Evolutionary conservation across 371 early-diverging fungal genomes (phyloP).

Genomic region (Mortierella polycephala): DNA sequence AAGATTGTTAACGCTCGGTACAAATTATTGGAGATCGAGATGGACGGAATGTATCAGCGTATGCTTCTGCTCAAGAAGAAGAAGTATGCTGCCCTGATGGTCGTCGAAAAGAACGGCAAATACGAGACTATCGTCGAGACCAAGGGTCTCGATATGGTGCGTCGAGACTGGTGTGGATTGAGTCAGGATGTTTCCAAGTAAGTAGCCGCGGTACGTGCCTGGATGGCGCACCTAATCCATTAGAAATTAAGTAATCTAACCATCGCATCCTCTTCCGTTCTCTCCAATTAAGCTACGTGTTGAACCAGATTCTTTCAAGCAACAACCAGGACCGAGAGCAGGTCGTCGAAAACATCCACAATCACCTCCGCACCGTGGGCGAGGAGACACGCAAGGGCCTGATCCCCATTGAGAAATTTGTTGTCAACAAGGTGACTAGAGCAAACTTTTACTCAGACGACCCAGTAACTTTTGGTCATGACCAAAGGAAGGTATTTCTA

Average conservation of each 20-base stretch:
- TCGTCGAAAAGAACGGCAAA: constrained; percentile 76
- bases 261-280: neutral
- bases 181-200: constrained; percentile 89
- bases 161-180: constrained; percentile 98
- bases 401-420: constrained; percentile 86
- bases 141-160: constrained; percentile 98
- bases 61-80: constrained; percentile 99
- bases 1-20: constrained; percentile 93
- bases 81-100: constrained; percentile 96
- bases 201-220: constrained; percentile 14
- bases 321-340: constrained; percentile 76
- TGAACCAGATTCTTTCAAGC: constrained; percentile 80
- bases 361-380: constrained; percentile 75
- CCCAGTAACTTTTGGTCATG: too few species aligned
- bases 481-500: too few species aligned
- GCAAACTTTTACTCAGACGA: too few species aligned
- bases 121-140: constrained; percentile 81
- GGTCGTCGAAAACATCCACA: constrained; percentile 80
- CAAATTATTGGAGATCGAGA: constrained; percentile 95
- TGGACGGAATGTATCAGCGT: constrained; percentile 96
- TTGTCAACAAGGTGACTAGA: constrained; percentile 88
- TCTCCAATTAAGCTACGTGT: constrained; percentile 64
- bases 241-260: neutral
- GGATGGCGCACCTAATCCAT: too few species aligned
- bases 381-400: constrained; percentile 78